These are phyloP conservation scores for Fusarium continuum DNA, from an alignment of 2,329 filamentous ascomycete genomes.

Conservation along the genomic window DNA sequence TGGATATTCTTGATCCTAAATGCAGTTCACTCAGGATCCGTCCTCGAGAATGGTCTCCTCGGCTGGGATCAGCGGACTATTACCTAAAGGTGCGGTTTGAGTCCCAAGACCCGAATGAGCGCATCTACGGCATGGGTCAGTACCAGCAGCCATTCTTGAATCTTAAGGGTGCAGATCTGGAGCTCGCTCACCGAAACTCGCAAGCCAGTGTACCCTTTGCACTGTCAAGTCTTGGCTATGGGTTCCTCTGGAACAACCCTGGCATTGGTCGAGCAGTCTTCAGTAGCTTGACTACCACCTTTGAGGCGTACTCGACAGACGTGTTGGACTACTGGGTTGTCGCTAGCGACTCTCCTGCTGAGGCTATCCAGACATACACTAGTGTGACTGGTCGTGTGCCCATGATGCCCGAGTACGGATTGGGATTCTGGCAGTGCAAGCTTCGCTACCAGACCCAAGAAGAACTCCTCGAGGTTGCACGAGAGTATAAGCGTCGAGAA, in stretches of 20 bases:
- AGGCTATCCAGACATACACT: slow-evolving; percentile 66
- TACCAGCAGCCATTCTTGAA: slow-evolving; percentile 72
- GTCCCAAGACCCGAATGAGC: slow-evolving; percentile 61
- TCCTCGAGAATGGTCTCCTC: slow-evolving; percentile 66
- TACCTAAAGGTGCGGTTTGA: slow-evolving; percentile 68
- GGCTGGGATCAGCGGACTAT: slow-evolving; percentile 60
- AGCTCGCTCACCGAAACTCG: slow-evolving; percentile 72
- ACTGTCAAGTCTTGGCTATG: slow-evolving; percentile 68
- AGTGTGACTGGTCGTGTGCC: slow-evolving; percentile 66
- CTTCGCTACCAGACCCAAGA: slow-evolving; percentile 72
- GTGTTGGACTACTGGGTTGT: slow-evolving; percentile 72
- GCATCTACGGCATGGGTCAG: slow-evolving; percentile 76
- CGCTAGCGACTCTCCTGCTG: slow-evolving; percentile 62
- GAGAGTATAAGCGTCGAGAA: slow-evolving; percentile 64
- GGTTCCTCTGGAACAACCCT: slow-evolving; percentile 74
- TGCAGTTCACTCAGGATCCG: slow-evolving; percentile 65
- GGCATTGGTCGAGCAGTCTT: slow-evolving; percentile 68
- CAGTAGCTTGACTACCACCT: slow-evolving; percentile 68
- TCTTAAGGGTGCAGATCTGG: slow-evolving; percentile 69
- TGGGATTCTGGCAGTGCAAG: slow-evolving; percentile 76
- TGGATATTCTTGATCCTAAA: slow-evolving; percentile 63
- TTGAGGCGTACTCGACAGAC: slow-evolving; percentile 67
- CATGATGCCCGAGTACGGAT: slow-evolving; percentile 74
- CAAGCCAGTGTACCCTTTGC: slow-evolving; percentile 72
- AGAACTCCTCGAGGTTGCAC: slow-evolving; percentile 66